These are phyloP conservation scores for Lasiosphaeriaceae sp. DNA, from an alignment of 495 filamentous ascomycete species.

Conservation along the genomic window DNA sequence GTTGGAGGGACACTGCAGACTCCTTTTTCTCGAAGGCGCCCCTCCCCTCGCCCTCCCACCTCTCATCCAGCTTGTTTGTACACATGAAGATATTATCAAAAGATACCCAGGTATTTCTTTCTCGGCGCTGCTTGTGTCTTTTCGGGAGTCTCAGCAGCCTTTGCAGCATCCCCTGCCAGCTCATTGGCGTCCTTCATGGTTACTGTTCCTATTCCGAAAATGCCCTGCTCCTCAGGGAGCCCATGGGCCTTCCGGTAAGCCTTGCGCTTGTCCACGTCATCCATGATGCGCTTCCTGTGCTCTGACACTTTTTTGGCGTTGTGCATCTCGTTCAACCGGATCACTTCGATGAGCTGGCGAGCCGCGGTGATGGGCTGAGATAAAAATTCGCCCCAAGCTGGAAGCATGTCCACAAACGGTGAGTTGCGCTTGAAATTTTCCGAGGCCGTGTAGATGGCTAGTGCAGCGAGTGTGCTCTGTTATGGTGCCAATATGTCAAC, in stretches of 20 bases:
- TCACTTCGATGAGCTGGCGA: constrained; percentile 57
- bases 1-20: no score
- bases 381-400: constrained; percentile 54
- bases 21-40: no score
- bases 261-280: constrained; percentile 75
- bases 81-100: constrained; percentile 20
- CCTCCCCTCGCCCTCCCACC: no score
- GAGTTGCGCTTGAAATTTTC: constrained; percentile 67
- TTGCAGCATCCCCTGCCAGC: constrained; percentile 1
- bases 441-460: constrained; percentile 64
- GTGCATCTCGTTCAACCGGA: constrained; percentile 65
- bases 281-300: constrained; percentile 60
- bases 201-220: constrained; percentile 14
- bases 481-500: no score
- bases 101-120: constrained; percentile 44
- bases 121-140: constrained; percentile 15
- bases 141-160: neutral
- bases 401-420: constrained; percentile 68
- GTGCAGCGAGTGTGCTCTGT: constrained; percentile 51
- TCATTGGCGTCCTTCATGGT: constrained; percentile 5
- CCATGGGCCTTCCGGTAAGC: constrained; percentile 82
- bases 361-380: constrained; percentile 60
- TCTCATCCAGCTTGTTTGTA: neutral
- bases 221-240: constrained; percentile 52
- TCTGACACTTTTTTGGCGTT: constrained; percentile 52